These are phyloP conservation scores for Pseudogymnoascus sp. DNA, from an alignment of 2,329 filamentous ascomycete genomes.

Conservation along the genomic window DNA sequence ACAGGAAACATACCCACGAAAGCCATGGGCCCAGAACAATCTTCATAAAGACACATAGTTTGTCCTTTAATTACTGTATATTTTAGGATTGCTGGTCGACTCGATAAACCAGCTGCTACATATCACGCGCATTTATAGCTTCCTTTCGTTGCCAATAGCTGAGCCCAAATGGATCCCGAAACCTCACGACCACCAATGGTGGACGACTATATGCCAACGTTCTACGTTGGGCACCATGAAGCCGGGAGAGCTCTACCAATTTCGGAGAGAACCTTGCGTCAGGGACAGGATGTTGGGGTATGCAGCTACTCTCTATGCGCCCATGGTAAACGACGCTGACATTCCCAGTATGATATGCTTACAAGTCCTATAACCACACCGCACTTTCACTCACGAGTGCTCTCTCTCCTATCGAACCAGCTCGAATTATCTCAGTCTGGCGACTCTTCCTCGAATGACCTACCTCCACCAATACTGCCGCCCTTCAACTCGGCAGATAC, in stretches of 20 bases:
- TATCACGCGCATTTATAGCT: background rate
- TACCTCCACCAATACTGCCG: conserved; percentile 49
- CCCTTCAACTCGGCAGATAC: conserved; percentile 76
- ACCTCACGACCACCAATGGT: conserved; percentile 13
- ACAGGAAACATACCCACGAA: background rate
- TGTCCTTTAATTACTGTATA: conserved; percentile 1
- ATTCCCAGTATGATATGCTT: conserved; percentile 62
- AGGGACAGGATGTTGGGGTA: conserved; percentile 62
- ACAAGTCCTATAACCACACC: conserved; percentile 70
- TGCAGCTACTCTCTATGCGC: conserved; percentile 28
- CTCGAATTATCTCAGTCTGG: conserved; percentile 33
- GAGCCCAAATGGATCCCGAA: conserved; percentile 3
- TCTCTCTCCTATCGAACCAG: conserved; percentile 50
- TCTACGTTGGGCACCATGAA: conserved; percentile 70
- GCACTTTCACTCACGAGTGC: conserved; percentile 61
- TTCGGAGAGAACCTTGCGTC: conserved; percentile 53
- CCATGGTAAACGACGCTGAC: conserved; percentile 19
- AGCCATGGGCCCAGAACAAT: background rate
- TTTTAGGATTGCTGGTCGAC: background rate
- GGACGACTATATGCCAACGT: conserved; percentile 36
- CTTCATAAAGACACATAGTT: background rate
- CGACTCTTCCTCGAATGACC: conserved; percentile 30
- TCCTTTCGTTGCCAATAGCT: background rate
- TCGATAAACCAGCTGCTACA: background rate
- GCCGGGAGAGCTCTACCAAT: conserved; percentile 49